These are phyloP conservation scores for Leccinum sublutescens DNA, from an alignment of 768 basidiomycete genomes.

Conservation along the genomic window DNA sequence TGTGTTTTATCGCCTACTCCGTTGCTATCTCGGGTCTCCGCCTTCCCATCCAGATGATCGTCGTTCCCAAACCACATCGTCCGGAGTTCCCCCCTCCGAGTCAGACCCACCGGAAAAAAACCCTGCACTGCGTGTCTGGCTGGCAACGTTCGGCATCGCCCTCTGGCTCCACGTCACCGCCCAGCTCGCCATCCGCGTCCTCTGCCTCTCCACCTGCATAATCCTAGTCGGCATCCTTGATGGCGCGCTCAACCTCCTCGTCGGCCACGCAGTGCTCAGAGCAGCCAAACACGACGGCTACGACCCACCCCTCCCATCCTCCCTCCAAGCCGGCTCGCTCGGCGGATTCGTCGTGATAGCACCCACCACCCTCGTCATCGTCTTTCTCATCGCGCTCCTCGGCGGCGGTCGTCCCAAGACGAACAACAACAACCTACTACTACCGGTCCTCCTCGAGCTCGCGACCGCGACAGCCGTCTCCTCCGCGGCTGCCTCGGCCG, in stretches of 20 bases:
- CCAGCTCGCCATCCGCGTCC: slow-evolving; percentile 10
- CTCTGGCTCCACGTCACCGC: slow-evolving; percentile 11
- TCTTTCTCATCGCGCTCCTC: slow-evolving; percentile 4
- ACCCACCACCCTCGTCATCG: slow-evolving; percentile 4
- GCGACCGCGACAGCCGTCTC: slow-evolving; percentile 6
- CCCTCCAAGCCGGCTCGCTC: slow-evolving; percentile 13
- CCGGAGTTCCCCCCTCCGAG: neutral
- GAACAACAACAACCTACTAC: neutral
- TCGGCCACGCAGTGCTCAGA: slow-evolving; percentile 16
- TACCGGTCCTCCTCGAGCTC: slow-evolving; percentile 12
- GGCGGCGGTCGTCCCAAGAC: neutral
- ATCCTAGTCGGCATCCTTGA: slow-evolving; percentile 8
- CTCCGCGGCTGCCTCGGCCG: slow-evolving; percentile 14
- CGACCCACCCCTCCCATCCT: slow-evolving; percentile 3
- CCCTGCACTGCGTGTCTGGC: slow-evolving; percentile 9
- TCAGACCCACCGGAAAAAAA: neutral
- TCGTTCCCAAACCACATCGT: neutral
- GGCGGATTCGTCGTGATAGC: slow-evolving; percentile 14
- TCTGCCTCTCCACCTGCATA: slow-evolving; percentile 2
- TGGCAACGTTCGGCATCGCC: slow-evolving; percentile 9
- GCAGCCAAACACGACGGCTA: slow-evolving; percentile 12
- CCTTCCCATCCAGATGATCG: neutral
- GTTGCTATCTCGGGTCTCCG: neutral
- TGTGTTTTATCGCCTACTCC: slow-evolving; percentile 8
- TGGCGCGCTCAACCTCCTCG: slow-evolving; percentile 9